Conservation (phyloP, 305 asterid genomes). For the Euphrasia arctica region DNA sequence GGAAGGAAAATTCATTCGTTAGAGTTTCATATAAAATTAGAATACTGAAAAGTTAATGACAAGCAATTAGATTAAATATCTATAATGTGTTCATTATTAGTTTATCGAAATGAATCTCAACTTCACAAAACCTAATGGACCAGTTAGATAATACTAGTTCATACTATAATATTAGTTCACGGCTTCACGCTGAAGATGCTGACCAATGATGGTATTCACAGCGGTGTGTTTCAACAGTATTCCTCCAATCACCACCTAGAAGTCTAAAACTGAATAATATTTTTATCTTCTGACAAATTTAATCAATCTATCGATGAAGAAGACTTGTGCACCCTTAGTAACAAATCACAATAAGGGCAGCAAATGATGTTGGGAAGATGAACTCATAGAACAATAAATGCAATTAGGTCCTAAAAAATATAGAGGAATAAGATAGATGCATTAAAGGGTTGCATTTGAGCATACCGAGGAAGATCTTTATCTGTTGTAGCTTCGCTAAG, state of each 20-base stretch:
- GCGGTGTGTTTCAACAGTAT: not conserved
- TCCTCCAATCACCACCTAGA: not conserved
- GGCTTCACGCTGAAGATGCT: conserved; percentile 4
- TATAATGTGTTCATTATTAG: conserved; percentile 3
- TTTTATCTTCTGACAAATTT: conserved; percentile 3
- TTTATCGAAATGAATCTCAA: conserved; percentile 9
- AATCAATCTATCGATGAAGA: conserved; percentile 8
- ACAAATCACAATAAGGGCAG: conserved; percentile 13
- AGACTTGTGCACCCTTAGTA: conserved; percentile 14
- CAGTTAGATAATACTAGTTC: not conserved
- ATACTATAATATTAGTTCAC: conserved; percentile 1
- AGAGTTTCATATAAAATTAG: conserved; percentile 24
- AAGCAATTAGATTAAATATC: conserved; percentile 14
- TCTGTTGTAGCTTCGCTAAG: conserved; percentile 87
- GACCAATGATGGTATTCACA: conserved; percentile 1
- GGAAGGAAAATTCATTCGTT: conserved; percentile 30
- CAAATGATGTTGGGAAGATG: conserved; percentile 5
- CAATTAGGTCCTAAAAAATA: conserved; percentile 7
- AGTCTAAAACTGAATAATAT: conserved; percentile 2
- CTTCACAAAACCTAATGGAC: conserved; percentile 10
- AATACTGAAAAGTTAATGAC: conserved; percentile 7
- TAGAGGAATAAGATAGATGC: conserved; percentile 5
- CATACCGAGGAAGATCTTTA: conserved; percentile 94
- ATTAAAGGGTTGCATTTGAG: conserved; percentile 26
- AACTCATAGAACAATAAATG: conserved; percentile 19